Percentiles rank a stretch among this genome's conserved stretches.
phyloP scores from a whole-genome alignment of 164 flowering plant species.

The Akebia trifoliata region DNA sequence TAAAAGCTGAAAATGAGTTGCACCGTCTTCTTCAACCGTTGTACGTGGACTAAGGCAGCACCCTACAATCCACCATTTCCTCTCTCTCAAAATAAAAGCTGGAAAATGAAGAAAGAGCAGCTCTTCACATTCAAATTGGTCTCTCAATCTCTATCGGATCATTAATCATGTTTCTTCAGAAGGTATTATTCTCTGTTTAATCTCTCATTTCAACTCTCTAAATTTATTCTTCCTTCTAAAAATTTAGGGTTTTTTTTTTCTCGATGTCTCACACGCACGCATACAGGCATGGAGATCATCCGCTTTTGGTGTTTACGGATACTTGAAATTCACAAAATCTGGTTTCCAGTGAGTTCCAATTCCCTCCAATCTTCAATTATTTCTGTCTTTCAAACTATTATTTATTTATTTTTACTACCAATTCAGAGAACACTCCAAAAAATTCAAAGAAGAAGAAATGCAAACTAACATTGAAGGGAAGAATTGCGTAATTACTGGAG shows the following conservation, averaged over 20 bases:
- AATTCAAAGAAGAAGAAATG: conserved; percentile 75
- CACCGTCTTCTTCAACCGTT: too few relatives aligned
- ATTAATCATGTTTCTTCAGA: conserved; percentile 57
- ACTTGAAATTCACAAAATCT: conserved; percentile 73
- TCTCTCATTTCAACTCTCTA: neutral
- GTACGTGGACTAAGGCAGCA: too few relatives aligned
- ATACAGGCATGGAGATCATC: conserved; percentile 74
- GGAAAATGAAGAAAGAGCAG: conserved; percentile 1
- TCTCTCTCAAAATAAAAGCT: neutral
- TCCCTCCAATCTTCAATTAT: neutral
- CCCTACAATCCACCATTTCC: too few relatives aligned
- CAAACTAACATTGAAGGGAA: conserved; percentile 58
- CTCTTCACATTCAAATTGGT: conserved; percentile 8
- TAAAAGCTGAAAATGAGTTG: too few relatives aligned
- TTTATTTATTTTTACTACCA: neutral
- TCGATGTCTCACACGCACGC: neutral
- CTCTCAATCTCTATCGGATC: conserved; percentile 19
- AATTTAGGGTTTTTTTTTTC: neutral
- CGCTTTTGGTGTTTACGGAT: conserved; percentile 80
- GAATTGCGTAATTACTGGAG: conserved; percentile 94
- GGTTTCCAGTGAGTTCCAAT: conserved; percentile 57
- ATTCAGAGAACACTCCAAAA: conserved; percentile 70
- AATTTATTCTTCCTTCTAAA: neutral
- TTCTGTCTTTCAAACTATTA: neutral
- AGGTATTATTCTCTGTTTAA: conserved; percentile 25